Evolutionary conservation across 2,329 filamentous ascomycete species (phyloP).

Genomic region (Fusarium oxysporum): DNA sequence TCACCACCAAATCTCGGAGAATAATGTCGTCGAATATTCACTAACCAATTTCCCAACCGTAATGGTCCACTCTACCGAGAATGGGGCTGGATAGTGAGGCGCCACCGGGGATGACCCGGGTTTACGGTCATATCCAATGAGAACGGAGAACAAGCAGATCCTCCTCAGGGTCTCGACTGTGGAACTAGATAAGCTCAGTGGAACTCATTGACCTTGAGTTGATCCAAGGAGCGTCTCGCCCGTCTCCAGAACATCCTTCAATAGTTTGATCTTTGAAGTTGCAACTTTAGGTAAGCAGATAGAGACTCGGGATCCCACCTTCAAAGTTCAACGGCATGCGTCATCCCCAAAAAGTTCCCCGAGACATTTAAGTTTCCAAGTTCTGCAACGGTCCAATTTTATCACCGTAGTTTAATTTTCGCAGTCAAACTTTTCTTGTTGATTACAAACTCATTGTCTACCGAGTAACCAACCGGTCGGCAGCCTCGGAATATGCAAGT

Average conservation of each 20-base stretch:
- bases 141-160: neutral
- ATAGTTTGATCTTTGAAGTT: neutral
- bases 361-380: constrained; percentile 1
- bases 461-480: neutral
- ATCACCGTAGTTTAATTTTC: neutral
- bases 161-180: constrained; percentile 3
- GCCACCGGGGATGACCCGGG: neutral
- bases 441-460: constrained; percentile 4
- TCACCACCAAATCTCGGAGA: neutral
- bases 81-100: neutral
- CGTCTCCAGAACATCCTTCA: neutral
- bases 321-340: neutral
- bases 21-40: neutral
- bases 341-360: neutral
- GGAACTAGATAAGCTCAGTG: constrained; percentile 27
- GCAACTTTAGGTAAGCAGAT: neutral
- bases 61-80: neutral
- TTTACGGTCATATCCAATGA: neutral
- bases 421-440: neutral
- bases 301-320: neutral
- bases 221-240: neutral
- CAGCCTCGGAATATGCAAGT: neutral
- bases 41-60: neutral
- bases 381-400: neutral
- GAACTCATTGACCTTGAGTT: constrained; percentile 2